Conservation (phyloP, 805 yeast genomes). For the Wickerhamomyces ciferrii region DNA sequence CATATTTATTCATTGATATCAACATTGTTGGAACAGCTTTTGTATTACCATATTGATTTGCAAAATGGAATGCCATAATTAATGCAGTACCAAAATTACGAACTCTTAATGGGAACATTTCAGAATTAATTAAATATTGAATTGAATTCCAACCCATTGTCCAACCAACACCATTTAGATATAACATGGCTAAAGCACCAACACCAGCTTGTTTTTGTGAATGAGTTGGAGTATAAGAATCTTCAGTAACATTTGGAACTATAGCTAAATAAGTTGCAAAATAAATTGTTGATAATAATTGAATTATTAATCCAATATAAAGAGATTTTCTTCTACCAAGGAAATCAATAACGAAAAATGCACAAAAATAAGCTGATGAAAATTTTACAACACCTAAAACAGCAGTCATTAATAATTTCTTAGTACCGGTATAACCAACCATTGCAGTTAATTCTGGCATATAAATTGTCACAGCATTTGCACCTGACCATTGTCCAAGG, state of each 20-base stretch:
- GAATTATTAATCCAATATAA: slow-evolving; percentile 43
- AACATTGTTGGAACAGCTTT: slow-evolving; percentile 51
- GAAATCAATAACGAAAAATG: slow-evolving; percentile 48
- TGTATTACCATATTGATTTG: slow-evolving; percentile 52
- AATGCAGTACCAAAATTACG: slow-evolving; percentile 45
- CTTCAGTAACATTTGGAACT: slow-evolving; percentile 37
- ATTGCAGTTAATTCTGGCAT: slow-evolving; percentile 47
- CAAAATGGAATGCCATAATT: slow-evolving; percentile 51
- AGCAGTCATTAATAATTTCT: slow-evolving; percentile 42
- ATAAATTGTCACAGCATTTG: slow-evolving; percentile 50
- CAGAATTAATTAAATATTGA: slow-evolving; percentile 51
- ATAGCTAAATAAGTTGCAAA: slow-evolving; percentile 40
- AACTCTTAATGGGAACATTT: slow-evolving; percentile 46
- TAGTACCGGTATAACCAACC: slow-evolving; percentile 38
- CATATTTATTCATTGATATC: slow-evolving; percentile 36
- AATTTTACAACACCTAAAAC: slow-evolving; percentile 51
- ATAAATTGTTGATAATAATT: slow-evolving; percentile 36
- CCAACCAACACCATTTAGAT: slow-evolving; percentile 51
- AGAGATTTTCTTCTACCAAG: slow-evolving; percentile 47
- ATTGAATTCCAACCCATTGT: slow-evolving; percentile 53
- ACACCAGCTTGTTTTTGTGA: slow-evolving; percentile 33
- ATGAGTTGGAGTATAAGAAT: slow-evolving; percentile 23
- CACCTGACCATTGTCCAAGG: slow-evolving; percentile 57
- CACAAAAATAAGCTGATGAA: slow-evolving; percentile 39
- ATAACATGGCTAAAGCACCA: slow-evolving; percentile 47